Conservation (phyloP, 805 yeast genomes). For the Spathaspora boniae region DNA sequence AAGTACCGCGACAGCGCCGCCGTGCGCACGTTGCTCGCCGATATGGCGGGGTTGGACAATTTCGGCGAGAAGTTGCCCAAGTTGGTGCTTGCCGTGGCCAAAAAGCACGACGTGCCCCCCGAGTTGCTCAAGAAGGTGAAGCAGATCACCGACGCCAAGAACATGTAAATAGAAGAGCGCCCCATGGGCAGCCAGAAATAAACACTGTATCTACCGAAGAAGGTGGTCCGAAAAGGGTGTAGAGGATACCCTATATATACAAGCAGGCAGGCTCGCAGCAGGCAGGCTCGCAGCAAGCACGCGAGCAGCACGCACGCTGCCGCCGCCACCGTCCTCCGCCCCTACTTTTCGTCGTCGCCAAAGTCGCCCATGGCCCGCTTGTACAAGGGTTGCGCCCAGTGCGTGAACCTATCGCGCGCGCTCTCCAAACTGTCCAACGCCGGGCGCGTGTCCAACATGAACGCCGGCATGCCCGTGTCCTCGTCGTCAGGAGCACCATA, state of each 20-base stretch:
- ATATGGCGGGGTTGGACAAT: constrained; percentile 27
- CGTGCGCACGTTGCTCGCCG: constrained; percentile 35
- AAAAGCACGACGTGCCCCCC: background rate
- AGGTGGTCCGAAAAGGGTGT: background rate
- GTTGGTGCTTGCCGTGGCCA: constrained; percentile 13
- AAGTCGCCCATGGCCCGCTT: constrained; percentile 65
- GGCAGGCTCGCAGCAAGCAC: constrained; percentile 1
- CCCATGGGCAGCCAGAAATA: too few species aligned
- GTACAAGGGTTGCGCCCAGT: constrained; percentile 67
- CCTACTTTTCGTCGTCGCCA: constrained; percentile 11
- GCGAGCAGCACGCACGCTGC: background rate
- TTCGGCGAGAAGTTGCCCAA: constrained; percentile 42
- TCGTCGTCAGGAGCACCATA: constrained; percentile 93
- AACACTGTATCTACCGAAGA: too few species aligned
- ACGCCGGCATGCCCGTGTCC: constrained; percentile 84
- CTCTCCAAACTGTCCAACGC: constrained; percentile 70
- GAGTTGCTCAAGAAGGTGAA: too few species aligned
- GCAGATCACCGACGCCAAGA: too few species aligned
- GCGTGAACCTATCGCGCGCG: constrained; percentile 64
- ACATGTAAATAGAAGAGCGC: too few species aligned
- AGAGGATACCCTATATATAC: constrained; percentile 1
- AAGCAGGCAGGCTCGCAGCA: background rate
- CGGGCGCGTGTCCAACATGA: constrained; percentile 91
- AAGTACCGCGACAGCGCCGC: constrained; percentile 26
- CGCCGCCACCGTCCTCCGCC: background rate